These are phyloP conservation scores for Daldinia grandis DNA, from an alignment of 495 filamentous ascomycete genomes.

Conservation along the genomic window DNA sequence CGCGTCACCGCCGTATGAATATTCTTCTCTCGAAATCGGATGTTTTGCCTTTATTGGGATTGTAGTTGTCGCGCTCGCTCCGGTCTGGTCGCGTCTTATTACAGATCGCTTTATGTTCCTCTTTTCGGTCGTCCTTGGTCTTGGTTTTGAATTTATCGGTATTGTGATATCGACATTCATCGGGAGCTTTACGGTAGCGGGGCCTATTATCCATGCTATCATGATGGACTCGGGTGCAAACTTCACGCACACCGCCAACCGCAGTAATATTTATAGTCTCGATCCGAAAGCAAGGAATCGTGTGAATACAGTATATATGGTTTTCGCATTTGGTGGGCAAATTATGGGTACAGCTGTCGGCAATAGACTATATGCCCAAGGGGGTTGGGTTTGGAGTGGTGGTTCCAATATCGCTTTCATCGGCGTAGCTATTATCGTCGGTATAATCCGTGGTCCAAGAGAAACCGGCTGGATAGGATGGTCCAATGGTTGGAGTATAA, in stretches of 20 bases:
- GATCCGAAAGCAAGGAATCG: conserved; percentile 77
- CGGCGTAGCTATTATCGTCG: conserved; percentile 65
- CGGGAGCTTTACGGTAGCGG: conserved; percentile 71
- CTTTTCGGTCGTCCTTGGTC: conserved; percentile 70
- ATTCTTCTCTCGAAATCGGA: conserved; percentile 71
- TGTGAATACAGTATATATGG: conserved; percentile 86
- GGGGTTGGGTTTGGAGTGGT: conserved; percentile 75
- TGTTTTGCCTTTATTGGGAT: conserved; percentile 83
- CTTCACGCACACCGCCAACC: conserved; percentile 78
- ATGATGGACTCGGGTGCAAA: conserved; percentile 77
- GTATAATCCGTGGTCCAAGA: conserved; percentile 67
- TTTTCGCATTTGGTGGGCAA: conserved; percentile 77
- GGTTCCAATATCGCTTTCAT: conserved; percentile 74
- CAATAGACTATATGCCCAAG: conserved; percentile 71
- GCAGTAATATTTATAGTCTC: conserved; percentile 74
- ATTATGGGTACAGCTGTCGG: conserved; percentile 78
- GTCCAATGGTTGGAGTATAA: conserved; percentile 70
- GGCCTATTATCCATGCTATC: conserved; percentile 78
- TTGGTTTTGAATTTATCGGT: conserved; percentile 65
- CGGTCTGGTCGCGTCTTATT: conserved; percentile 72
- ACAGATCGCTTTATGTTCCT: conserved; percentile 74
- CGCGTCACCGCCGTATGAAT: conserved; percentile 71
- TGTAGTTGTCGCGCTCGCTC: conserved; percentile 69
- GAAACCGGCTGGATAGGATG: conserved; percentile 81
- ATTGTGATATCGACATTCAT: conserved; percentile 75